phyloP scores from a whole-genome alignment of 2,329 filamentous ascomycete species.

The Penicillium sp. region DNA sequence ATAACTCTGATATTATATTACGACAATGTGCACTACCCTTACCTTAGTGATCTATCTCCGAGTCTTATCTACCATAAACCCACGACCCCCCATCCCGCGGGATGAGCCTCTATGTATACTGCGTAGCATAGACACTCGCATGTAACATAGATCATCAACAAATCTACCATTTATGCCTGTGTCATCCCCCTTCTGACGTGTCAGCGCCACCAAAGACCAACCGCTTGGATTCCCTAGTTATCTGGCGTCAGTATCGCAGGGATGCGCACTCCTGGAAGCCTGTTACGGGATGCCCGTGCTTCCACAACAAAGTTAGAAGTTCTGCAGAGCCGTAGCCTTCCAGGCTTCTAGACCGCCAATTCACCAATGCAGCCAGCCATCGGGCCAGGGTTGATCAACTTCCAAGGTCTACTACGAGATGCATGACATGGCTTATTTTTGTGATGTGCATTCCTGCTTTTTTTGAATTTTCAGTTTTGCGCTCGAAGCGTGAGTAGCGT shows the following conservation, averaged over 20 bases:
- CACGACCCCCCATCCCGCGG: not conserved
- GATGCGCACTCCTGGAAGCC: constrained; percentile 10
- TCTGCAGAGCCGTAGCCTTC: not conserved
- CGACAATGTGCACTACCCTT: not conserved
- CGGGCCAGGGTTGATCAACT: constrained; percentile 3
- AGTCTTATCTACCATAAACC: not conserved
- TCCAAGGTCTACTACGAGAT: constrained; percentile 4
- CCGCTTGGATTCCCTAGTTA: constrained; percentile 6
- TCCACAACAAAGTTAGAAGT: not conserved
- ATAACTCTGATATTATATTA: not conserved
- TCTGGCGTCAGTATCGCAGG: constrained; percentile 12
- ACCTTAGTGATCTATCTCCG: not conserved
- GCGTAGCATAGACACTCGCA: not conserved
- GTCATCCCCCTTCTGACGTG: constrained; percentile 13
- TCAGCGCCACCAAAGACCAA: constrained; percentile 23
- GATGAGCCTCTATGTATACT: not conserved
- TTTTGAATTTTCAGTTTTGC: constrained; percentile 5
- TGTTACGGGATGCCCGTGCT: constrained; percentile 4
- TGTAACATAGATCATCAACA: constrained; percentile 2
- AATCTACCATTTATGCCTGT: not conserved
- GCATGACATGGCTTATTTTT: not conserved
- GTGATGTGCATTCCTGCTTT: constrained; percentile 11
- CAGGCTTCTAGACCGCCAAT: constrained; percentile 19
- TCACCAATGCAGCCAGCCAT: constrained; percentile 6
- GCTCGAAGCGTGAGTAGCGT: constrained; percentile 12